Evolutionary conservation across 2,329 filamentous ascomycete genomes (phyloP).

Genomic region (Botryosphaeria dothidea): DNA sequence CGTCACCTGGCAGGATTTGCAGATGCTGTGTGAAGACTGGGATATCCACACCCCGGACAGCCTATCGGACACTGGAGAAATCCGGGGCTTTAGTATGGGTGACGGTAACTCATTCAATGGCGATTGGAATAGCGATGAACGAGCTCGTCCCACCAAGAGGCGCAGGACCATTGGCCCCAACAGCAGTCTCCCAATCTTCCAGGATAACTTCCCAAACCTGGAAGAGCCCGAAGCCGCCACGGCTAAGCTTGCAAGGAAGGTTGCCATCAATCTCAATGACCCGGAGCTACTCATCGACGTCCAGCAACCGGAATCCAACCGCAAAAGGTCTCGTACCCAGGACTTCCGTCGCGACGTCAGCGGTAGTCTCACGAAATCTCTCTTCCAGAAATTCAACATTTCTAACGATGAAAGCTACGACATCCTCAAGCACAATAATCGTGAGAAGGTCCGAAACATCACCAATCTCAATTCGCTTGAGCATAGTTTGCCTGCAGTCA

Average conservation of each 20-base stretch:
- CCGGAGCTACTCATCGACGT: slow-evolving; percentile 83
- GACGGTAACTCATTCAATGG: slow-evolving; percentile 22
- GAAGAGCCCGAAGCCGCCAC: slow-evolving; percentile 79
- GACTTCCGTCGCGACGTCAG: slow-evolving; percentile 68
- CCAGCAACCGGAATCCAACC: slow-evolving; percentile 62
- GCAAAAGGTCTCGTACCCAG: slow-evolving; percentile 58
- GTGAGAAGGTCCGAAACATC: slow-evolving; percentile 83
- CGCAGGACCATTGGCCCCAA: slow-evolving; percentile 53
- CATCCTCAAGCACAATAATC: slow-evolving; percentile 92
- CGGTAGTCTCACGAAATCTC: slow-evolving; percentile 69
- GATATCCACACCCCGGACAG: slow-evolving; percentile 53
- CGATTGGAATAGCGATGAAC: slow-evolving; percentile 36
- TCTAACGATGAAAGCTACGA: slow-evolving; percentile 97
- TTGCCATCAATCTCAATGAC: slow-evolving; percentile 85
- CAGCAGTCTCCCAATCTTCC: slow-evolving; percentile 34
- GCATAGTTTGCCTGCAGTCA: slow-evolving; percentile 87
- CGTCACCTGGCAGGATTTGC: slow-evolving; percentile 76
- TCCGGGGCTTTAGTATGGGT: slow-evolving; percentile 33
- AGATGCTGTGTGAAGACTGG: slow-evolving; percentile 86
- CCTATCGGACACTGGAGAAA: slow-evolving; percentile 30
- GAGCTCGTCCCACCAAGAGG: slow-evolving; percentile 60
- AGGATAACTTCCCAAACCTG: slow-evolving; percentile 64
- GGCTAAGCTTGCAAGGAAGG: slow-evolving; percentile 71
- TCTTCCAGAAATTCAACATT: slow-evolving; percentile 86
- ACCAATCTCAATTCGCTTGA: slow-evolving; percentile 91